Percentiles rank a stretch among this genome's conserved stretches.
Conservation (phyloP, 805 yeast species). For the Starmerella stigmatis region DNA sequence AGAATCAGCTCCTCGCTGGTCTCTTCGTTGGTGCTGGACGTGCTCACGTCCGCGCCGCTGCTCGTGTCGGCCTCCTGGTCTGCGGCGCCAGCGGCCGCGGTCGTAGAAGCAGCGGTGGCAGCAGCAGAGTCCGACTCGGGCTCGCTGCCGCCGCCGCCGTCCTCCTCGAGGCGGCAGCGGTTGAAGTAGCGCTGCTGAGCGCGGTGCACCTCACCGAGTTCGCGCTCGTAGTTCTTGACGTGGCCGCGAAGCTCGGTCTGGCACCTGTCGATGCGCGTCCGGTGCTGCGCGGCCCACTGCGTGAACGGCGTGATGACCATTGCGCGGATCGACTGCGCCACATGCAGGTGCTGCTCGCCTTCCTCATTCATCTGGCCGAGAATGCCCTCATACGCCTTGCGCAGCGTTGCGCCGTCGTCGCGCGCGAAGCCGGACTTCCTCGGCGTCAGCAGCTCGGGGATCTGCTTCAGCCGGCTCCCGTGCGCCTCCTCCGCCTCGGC, state of each 20-base stretch:
- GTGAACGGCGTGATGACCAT: constrained; percentile 61
- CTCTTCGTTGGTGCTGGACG: not conserved
- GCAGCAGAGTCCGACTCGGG: not conserved
- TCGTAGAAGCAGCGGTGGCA: not conserved
- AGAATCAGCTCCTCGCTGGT: constrained; percentile 26
- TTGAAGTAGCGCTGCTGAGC: constrained; percentile 61
- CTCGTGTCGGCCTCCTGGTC: not conserved
- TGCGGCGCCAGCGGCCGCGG: not conserved
- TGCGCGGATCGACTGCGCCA: constrained; percentile 50
- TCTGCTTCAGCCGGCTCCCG: constrained; percentile 44
- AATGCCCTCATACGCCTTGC: constrained; percentile 51
- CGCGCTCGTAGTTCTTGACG: constrained; percentile 43
- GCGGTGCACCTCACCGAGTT: constrained; percentile 41
- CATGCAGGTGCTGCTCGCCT: constrained; percentile 47
- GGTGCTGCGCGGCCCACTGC: constrained; percentile 66
- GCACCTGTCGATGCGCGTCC: constrained; percentile 51
- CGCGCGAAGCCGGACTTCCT: constrained; percentile 36
- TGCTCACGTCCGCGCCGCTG: not conserved
- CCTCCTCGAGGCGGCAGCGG: constrained; percentile 65
- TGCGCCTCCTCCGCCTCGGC: constrained; percentile 63
- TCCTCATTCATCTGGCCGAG: constrained; percentile 45
- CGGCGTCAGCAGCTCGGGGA: constrained; percentile 34
- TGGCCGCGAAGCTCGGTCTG: constrained; percentile 44
- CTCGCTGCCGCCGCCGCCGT: constrained; percentile 24
- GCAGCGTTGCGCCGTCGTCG: constrained; percentile 57